Base-by-base conservation (phyloP, 1,284 basidiomycete genomes). In the Cutaneotrichosporon mucoides region DNA sequence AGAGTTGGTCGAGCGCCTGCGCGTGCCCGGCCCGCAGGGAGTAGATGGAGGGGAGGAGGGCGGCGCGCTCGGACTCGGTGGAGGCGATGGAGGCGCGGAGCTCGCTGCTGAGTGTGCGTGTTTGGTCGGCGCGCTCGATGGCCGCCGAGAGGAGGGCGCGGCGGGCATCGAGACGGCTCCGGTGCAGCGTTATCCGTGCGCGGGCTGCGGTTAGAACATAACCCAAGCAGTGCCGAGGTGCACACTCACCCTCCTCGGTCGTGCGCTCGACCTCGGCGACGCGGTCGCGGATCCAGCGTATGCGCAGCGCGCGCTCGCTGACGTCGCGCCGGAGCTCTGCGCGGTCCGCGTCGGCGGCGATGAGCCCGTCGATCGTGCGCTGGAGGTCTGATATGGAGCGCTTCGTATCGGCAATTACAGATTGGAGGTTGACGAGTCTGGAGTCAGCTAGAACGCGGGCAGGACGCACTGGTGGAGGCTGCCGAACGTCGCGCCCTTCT, bases 1-100 rank as follows among this genome's bases (percentile, higher is more conserved):
- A 97, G 68, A 96, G 87, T 37, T 81, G 81, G 47, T 89, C 85
- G 50, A 97, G 84, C 12, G 83, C 83, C n/a, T 87, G 85, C 61
- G 92, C 81, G 57, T 92, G 84, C 11, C 82, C 81, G 24, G 86
- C 87, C 55, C 88, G 85, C 46, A 82, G 82, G 12, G 83, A 80
- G 24, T 81, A 73, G 59, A 90, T 76, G 10, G 79, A 56, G 75
- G 83, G 64, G 69, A 78, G 63, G 75, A 84, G 64, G 85, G 80
- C 54, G 76, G 59, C 73, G 73, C 60, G 78, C 73, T 77, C 64
- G 6, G 52, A 7, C 71, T 73, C 68, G 6, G 69, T 61, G 1
- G 59, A 53, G 2, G 58, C 34, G 34, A 76, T 69, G 35, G 63
- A 59, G 7, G 59, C 55, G 11, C 62, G 49, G 4, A 73, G 49